Evolutionary conservation across 768 basidiomycete genomes (phyloP).

Genomic region (Candolleomyces aberdarensis): DNA sequence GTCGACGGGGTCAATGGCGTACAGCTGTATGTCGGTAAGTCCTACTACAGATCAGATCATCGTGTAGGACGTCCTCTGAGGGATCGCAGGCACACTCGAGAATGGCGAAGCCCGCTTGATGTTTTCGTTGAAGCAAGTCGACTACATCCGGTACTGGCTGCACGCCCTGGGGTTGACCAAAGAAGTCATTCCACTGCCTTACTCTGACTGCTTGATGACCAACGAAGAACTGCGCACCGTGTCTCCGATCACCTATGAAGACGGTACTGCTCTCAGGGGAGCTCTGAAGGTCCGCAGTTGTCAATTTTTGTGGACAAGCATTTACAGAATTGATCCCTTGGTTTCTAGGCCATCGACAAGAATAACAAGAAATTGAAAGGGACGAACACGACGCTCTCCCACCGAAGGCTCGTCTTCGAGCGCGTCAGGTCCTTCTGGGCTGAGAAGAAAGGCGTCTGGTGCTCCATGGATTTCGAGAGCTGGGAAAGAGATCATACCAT

Average conservation of each 20-base stretch:
- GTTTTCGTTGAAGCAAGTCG: conserved; percentile 81
- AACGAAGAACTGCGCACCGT: conserved; percentile 54
- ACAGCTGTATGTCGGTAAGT: conserved; percentile 68
- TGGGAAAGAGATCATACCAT: conserved; percentile 76
- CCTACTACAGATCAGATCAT: not conserved
- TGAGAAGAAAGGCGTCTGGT: conserved; percentile 66
- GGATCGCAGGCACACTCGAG: conserved; percentile 52
- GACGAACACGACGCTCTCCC: conserved; percentile 48
- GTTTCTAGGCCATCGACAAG: conserved; percentile 64
- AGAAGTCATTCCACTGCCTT: conserved; percentile 66
- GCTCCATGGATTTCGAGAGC: conserved; percentile 77
- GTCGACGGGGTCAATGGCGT: conserved; percentile 61
- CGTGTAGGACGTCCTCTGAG: not conserved
- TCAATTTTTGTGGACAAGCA: not conserved
- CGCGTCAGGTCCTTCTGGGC: conserved; percentile 61
- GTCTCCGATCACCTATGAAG: conserved; percentile 53
- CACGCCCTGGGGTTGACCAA: conserved; percentile 69
- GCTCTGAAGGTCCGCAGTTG: conserved; percentile 51
- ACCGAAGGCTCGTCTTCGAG: conserved; percentile 66
- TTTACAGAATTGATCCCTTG: not conserved
- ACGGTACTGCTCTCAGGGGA: conserved; percentile 51
- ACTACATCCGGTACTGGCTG: conserved; percentile 84
- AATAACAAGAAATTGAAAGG: conserved; percentile 77
- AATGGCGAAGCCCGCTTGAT: conserved; percentile 77
- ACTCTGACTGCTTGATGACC: conserved; percentile 72